Conservation (phyloP, 1,284 basidiomycete species). For the Phaffia rhodozyma region DNA sequence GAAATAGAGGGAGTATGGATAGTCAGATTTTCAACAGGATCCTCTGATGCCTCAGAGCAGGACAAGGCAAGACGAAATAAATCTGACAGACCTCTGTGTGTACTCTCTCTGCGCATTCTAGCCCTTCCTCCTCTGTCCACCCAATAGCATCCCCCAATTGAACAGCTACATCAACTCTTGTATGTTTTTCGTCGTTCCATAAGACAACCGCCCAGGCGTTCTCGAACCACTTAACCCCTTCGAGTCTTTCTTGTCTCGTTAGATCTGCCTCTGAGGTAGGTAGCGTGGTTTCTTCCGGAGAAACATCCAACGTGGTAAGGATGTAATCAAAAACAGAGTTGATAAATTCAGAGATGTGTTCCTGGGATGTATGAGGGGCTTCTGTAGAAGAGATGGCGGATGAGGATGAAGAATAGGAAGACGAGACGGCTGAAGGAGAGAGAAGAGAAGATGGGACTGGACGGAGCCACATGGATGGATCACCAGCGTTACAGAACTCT, state of each 20-base stretch:
- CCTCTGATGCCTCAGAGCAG: not conserved
- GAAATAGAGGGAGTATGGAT: not conserved
- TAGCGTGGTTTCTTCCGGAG: conserved; percentile 62
- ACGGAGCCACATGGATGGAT: conserved; percentile 46
- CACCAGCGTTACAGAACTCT: conserved; percentile 16
- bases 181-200: conserved; percentile 98
- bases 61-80: not conserved
- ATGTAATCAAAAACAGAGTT: conserved; percentile 71
- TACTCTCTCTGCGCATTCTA: conserved; percentile 52
- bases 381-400: not conserved
- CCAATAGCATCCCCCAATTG: conserved; percentile 59
- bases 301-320: conserved; percentile 71
- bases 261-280: conserved; percentile 58
- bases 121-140: conserved; percentile 50
- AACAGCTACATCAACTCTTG: conserved; percentile 75
- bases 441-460: not conserved
- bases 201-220: conserved; percentile 71
- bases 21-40: not conserved
- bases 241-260: conserved; percentile 56
- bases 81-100: conserved; percentile 46
- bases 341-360: conserved; percentile 32
- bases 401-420: not conserved
- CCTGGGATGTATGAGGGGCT: conserved; percentile 20
- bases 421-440: not conserved
- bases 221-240: conserved; percentile 20